Percentiles rank a stretch among this genome's conserved stretches.
Conservation (phyloP, 106 monocot genomes). For the Acanthochlamys bracteata region DNA sequence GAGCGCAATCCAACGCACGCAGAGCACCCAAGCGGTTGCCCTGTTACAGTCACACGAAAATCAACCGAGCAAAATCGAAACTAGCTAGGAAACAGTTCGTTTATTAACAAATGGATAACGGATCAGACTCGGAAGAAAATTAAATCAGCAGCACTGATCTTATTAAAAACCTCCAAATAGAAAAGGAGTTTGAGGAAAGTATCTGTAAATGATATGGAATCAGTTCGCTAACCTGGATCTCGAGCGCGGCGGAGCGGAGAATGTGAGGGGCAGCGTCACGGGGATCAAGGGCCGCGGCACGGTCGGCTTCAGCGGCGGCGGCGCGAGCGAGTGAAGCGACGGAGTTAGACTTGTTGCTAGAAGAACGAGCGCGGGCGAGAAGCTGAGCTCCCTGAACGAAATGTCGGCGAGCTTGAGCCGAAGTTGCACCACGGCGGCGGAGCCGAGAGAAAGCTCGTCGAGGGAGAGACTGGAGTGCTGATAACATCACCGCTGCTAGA, state of each 20-base stretch:
- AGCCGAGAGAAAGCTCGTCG: slow-evolving; percentile 41
- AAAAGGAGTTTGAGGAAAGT: too few species aligned
- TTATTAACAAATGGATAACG: too few species aligned
- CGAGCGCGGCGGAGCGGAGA: slow-evolving; percentile 69
- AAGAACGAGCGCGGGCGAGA: slow-evolving; percentile 61
- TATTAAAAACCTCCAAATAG: too few species aligned
- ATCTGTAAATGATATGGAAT: too few species aligned
- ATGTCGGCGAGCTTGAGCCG: slow-evolving; percentile 53
- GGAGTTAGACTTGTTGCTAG: slow-evolving; percentile 12
- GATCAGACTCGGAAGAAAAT: too few species aligned
- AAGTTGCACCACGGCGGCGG: slow-evolving; percentile 31
- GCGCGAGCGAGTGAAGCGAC: slow-evolving; percentile 36
- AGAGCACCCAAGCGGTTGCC: slow-evolving; percentile 12
- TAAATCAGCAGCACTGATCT: too few species aligned
- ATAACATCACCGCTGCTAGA: slow-evolving; percentile 23
- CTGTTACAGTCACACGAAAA: too few species aligned
- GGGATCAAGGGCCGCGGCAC: slow-evolving; percentile 57
- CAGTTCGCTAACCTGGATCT: slow-evolving; percentile 24
- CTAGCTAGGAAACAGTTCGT: too few species aligned
- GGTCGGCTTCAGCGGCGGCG: slow-evolving; percentile 50
- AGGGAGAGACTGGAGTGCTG: slow-evolving; percentile 55
- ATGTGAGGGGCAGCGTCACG: slow-evolving; percentile 72
- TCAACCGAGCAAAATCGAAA: too few species aligned
- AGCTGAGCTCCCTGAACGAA: slow-evolving; percentile 75
- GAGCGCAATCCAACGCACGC: slow-evolving; percentile 66